phyloP scores from a whole-genome alignment of 106 monocot species.

The Alisma plantagoaquatica region DNA sequence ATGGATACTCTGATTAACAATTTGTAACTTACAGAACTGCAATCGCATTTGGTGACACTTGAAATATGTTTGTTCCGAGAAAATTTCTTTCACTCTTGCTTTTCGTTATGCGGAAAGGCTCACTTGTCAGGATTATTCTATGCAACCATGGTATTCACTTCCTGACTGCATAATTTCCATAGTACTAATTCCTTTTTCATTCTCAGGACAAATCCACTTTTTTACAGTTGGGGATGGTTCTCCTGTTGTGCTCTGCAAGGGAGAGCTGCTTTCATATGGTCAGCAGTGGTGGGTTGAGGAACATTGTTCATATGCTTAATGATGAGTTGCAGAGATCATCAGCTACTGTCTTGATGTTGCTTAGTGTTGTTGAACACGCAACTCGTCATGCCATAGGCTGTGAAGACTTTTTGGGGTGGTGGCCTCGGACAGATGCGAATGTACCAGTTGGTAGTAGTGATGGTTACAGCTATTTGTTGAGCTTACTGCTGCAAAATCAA shows the following conservation, averaged over 20 bases:
- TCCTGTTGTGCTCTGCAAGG: conserved; percentile 65
- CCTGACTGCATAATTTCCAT: too few relatives aligned
- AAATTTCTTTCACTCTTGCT: too few relatives aligned
- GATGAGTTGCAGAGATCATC: conserved; percentile 35
- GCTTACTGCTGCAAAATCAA: conserved; percentile 56
- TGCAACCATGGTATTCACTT: too few relatives aligned
- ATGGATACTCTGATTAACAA: too few relatives aligned
- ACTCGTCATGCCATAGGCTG: conserved; percentile 84
- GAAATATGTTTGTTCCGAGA: too few relatives aligned
- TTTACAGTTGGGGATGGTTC: conserved; percentile 39
- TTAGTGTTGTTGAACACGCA: conserved; percentile 68
- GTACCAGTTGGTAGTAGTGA: conserved; percentile 56
- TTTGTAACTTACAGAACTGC: too few relatives aligned
- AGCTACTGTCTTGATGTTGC: conserved; percentile 40
- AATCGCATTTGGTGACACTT: too few relatives aligned
- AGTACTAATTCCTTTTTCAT: too few relatives aligned
- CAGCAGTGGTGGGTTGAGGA: conserved; percentile 63
- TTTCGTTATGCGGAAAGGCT: too few relatives aligned
- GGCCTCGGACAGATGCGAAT: conserved; percentile 62
- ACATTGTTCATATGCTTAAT: conserved; percentile 45
- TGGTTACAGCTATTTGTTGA: conserved; percentile 74
- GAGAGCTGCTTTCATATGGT: conserved; percentile 78
- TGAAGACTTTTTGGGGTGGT: conserved; percentile 95
- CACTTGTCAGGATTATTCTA: too few relatives aligned
- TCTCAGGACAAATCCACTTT: conserved; percentile 45